These are phyloP conservation scores for Dactylellina sp. DNA, from an alignment of 2,329 filamentous ascomycete genomes.

Conservation along the genomic window DNA sequence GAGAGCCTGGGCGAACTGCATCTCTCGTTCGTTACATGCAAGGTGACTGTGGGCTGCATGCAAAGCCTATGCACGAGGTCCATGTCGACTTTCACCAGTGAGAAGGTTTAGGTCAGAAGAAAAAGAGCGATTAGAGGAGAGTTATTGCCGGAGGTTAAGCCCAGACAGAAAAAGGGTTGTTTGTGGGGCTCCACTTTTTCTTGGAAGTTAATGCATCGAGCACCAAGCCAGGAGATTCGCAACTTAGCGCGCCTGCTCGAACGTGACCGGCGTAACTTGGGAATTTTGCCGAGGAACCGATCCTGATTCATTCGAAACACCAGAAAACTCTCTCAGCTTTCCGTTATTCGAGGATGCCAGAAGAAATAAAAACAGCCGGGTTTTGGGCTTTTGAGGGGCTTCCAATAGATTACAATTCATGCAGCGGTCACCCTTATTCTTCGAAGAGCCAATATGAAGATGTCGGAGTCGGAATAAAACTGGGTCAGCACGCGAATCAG, in stretches of 20 bases:
- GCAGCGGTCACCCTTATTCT: slow-evolving; percentile 43
- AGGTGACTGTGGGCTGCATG: slow-evolving; percentile 57
- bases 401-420: slow-evolving; percentile 48
- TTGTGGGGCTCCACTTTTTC: slow-evolving; percentile 50
- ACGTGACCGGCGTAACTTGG: slow-evolving; percentile 50
- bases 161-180: slow-evolving; percentile 41
- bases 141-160: slow-evolving; percentile 48
- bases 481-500: slow-evolving; percentile 48
- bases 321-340: slow-evolving; percentile 17
- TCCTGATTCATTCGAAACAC: slow-evolving; percentile 1
- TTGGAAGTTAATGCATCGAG: slow-evolving; percentile 56
- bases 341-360: slow-evolving; percentile 13
- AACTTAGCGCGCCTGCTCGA: slow-evolving; percentile 57
- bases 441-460: background rate
- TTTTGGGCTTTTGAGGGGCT: background rate
- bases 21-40: slow-evolving; percentile 57
- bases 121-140: slow-evolving; percentile 33
- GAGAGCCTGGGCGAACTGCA: slow-evolving; percentile 53
- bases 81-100: slow-evolving; percentile 56
- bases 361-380: too few species aligned
- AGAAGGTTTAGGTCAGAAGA: slow-evolving; percentile 55
- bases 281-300: slow-evolving; percentile 47
- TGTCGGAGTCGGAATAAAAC: slow-evolving; percentile 43
- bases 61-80: slow-evolving; percentile 57
- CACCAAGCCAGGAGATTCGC: slow-evolving; percentile 55